These are phyloP conservation scores for Aspergillus wentii DNA, from an alignment of 495 filamentous ascomycete species.

Conservation along the genomic window DNA sequence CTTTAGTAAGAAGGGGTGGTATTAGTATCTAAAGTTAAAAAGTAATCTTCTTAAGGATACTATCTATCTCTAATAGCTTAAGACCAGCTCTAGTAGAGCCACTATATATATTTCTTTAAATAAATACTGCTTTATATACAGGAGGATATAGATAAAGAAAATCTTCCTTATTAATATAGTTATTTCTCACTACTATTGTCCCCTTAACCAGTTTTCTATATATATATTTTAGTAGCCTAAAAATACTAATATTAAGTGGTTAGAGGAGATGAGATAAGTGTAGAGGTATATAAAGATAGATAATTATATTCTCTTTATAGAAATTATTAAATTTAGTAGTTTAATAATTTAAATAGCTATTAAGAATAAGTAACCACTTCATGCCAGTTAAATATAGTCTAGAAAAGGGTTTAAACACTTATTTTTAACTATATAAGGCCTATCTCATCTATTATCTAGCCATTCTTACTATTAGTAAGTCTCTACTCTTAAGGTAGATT, in stretches of 20 bases:
- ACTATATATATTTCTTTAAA: constrained; percentile 4
- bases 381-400: constrained; percentile 4
- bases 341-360: constrained; percentile 18
- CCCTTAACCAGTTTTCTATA: constrained; percentile 11
- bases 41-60: too few relatives aligned
- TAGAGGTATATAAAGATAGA: constrained; percentile 13
- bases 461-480: too few relatives aligned
- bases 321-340: constrained; percentile 15
- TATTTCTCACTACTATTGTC: constrained; percentile 2
- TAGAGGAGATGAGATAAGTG: constrained; percentile 20
- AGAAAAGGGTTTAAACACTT: constrained; percentile 16
- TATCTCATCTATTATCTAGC: constrained; percentile 7
- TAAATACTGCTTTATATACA: constrained; percentile 2
- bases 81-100: constrained; percentile 6
- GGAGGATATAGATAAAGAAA: constrained; percentile 6
- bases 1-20: constrained; percentile 1
- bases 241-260: constrained; percentile 22
- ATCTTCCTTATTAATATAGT: constrained; percentile 9
- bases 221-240: constrained; percentile 13
- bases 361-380: constrained; percentile 19
- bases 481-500: too few relatives aligned
- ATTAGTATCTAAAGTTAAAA: too few relatives aligned
- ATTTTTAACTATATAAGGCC: constrained; percentile 13
- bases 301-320: constrained; percentile 11
- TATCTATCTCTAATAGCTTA: constrained; percentile 3